Conservation (phyloP, 306 rosid genomes). For the Inga oerstediana region DNA sequence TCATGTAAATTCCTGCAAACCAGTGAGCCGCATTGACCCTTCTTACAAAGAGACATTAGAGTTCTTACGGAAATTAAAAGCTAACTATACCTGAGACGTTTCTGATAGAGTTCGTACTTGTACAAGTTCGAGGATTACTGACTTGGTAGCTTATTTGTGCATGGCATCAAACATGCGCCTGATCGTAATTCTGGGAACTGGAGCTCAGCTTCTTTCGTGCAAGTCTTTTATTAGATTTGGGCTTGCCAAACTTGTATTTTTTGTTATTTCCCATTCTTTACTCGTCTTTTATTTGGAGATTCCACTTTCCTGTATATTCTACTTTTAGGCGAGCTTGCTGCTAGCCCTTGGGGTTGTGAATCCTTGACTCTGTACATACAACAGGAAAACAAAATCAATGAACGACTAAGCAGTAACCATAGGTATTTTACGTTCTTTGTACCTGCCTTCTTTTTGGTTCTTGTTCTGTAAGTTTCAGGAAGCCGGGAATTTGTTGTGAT, state of each 20-base stretch:
- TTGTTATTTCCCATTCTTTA: not conserved
- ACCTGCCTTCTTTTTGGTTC: not conserved
- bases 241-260: constrained; percentile 26
- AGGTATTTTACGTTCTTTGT: not conserved
- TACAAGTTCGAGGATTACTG: constrained; percentile 24
- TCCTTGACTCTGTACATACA: constrained; percentile 27
- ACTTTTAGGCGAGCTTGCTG: not conserved
- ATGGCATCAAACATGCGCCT: not conserved
- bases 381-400: constrained; percentile 17
- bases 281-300: constrained; percentile 19
- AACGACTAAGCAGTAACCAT: not conserved
- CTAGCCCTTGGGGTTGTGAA: constrained; percentile 12
- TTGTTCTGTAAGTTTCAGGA: not conserved
- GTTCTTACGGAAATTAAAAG: constrained; percentile 74
- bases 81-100: constrained; percentile 34
- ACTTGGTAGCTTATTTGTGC: not conserved
- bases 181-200: not conserved
- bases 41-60: constrained; percentile 77
- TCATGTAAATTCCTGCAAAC: constrained; percentile 96
- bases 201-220: constrained; percentile 28
- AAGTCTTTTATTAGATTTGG: constrained; percentile 36
- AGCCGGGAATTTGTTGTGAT: not conserved
- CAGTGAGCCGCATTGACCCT: constrained; percentile 76
- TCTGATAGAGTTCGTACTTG: constrained; percentile 8
- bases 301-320: constrained; percentile 4